These are phyloP conservation scores for Trypanosoma lewisi DNA, from an alignment of 208 protist genomes.

Conservation along the genomic window DNA sequence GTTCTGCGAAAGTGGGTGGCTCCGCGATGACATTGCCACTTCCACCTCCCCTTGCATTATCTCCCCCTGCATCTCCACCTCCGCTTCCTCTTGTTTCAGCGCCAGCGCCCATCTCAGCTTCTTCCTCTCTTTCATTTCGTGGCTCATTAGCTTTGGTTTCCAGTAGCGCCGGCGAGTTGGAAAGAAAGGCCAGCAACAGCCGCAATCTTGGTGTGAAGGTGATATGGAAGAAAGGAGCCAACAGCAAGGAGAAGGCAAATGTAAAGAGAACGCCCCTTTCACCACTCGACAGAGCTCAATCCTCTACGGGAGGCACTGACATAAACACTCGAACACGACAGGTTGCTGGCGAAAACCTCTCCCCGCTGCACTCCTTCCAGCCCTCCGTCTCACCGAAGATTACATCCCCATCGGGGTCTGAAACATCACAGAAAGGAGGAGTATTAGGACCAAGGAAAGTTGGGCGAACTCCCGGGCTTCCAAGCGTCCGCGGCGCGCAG, in stretches of 20 bases:
- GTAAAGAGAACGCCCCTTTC: background rate
- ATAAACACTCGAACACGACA: background rate
- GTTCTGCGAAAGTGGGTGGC: no score
- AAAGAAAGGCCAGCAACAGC: no score
- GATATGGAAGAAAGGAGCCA: background rate
- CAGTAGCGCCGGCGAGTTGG: no score
- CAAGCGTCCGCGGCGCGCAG: background rate
- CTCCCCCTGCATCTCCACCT: background rate
- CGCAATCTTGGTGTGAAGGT: background rate
- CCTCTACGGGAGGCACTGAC: background rate
- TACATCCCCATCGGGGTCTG: background rate
- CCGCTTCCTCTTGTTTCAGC: background rate
- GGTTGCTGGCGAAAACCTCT: no score
- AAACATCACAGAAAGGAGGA: background rate
- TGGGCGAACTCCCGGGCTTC: background rate
- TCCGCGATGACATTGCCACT: background rate
- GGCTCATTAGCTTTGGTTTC: no score
- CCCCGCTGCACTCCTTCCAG: background rate
- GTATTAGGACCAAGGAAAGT: background rate
- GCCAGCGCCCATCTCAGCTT: background rate
- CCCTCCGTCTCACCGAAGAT: background rate
- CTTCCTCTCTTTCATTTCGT: background rate
- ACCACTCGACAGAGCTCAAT: background rate
- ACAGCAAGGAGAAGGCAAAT: no score
- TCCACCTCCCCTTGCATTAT: background rate